phyloP scores from a whole-genome alignment of 306 rosid genomes.

The Adenanthera pavonina region DNA sequence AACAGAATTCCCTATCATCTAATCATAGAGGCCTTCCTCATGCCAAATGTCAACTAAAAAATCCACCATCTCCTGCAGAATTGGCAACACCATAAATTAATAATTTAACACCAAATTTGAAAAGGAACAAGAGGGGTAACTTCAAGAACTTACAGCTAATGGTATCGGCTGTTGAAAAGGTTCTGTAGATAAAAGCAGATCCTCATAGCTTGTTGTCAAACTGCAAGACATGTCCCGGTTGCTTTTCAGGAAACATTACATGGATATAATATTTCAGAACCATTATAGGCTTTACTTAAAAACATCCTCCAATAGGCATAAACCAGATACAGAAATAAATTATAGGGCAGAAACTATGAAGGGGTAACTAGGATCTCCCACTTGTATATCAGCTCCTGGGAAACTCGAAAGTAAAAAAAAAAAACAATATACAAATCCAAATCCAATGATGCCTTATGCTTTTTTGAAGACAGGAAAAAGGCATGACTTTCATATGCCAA shows the following conservation, averaged over 20 bases:
- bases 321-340: neutral
- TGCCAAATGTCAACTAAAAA: conserved; percentile 72
- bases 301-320: neutral
- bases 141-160: conserved; percentile 45
- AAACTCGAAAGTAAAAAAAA: neutral
- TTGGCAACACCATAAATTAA: conserved; percentile 29
- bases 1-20: conserved; percentile 40
- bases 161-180: conserved; percentile 45
- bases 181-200: conserved; percentile 39
- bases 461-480: conserved; percentile 6
- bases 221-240: conserved; percentile 43
- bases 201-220: conserved; percentile 35
- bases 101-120: conserved; percentile 24
- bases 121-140: conserved; percentile 5
- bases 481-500: conserved; percentile 2
- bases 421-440: neutral
- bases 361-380: conserved; percentile 26
- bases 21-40: conserved; percentile 71
- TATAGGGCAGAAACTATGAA: conserved; percentile 14
- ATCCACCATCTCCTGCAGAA: conserved; percentile 77
- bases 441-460: conserved; percentile 6
- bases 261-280: neutral
- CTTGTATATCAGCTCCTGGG: conserved; percentile 6
- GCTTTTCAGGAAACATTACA: conserved; percentile 18
- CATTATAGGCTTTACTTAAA: neutral